Percentiles rank a stretch among this genome's conserved stretches.
Evolutionary conservation across 495 filamentous ascomycete species (phyloP).

Genomic region (Aspergillus bridgeri): DNA sequence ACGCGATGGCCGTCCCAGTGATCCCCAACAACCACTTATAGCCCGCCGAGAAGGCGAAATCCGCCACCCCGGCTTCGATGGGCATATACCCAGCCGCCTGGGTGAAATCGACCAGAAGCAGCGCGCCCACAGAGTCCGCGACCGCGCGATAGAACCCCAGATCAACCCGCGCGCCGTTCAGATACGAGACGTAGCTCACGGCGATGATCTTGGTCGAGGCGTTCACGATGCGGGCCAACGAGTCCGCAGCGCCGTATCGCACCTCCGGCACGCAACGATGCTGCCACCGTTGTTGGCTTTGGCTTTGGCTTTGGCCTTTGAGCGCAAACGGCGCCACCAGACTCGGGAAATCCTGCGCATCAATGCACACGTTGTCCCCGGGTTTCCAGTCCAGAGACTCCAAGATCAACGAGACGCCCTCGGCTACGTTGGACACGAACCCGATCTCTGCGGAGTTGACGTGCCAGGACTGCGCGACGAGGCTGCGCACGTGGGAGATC

Average conservation of each 20-base stretch:
- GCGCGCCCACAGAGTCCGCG: constrained; percentile 3
- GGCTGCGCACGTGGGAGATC: neutral
- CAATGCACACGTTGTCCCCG: constrained; percentile 5
- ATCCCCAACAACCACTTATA: constrained; percentile 2
- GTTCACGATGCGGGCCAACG: too few species aligned
- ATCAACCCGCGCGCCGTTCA: neutral
- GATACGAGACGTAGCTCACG: constrained; percentile 10
- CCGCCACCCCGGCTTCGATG: constrained; percentile 7
- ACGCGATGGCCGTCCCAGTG: constrained; percentile 6
- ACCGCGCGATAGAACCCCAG: constrained; percentile 1
- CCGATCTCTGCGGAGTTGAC: neutral
- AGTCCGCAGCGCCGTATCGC: too few species aligned
- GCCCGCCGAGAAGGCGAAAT: constrained; percentile 5
- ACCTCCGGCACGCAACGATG: too few species aligned
- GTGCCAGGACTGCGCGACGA: neutral
- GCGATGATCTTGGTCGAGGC: neutral
- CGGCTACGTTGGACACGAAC: constrained; percentile 3
- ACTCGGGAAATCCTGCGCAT: constrained; percentile 7
- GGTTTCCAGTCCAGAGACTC: constrained; percentile 3
- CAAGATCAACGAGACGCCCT: constrained; percentile 1
- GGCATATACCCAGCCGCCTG: constrained; percentile 6
- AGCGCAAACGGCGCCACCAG: constrained; percentile 5
- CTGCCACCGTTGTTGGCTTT: too few species aligned
- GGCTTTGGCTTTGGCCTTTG: neutral
- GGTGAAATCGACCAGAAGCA: constrained; percentile 10